Percentiles rank a stretch among this genome's conserved stretches.
Conservation (phyloP, 441 rosid species). For the Croton laevigatus region DNA sequence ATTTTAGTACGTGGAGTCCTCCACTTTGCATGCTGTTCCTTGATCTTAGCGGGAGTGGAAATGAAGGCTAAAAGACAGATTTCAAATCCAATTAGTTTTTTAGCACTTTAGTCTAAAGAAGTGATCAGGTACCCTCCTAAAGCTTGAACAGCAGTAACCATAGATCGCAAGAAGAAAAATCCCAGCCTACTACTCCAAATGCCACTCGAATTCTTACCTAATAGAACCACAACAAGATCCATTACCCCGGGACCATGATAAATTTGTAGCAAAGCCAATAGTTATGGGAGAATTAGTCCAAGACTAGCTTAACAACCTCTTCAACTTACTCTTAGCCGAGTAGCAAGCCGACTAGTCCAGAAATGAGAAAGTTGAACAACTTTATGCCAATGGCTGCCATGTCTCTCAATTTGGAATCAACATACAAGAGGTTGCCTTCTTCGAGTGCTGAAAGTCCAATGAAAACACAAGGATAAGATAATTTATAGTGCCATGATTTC, state of each 20-base stretch:
- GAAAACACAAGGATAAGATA: background rate
- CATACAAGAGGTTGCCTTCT: background rate
- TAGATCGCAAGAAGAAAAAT: too few species aligned
- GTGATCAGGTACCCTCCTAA: too few species aligned
- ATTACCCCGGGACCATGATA: background rate
- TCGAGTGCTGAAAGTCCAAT: background rate
- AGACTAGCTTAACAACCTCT: background rate
- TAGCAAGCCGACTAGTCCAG: background rate
- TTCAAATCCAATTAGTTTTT: too few species aligned
- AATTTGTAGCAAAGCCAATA: background rate
- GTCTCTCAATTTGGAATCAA: background rate
- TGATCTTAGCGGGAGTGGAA: too few species aligned
- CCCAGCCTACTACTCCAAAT: too few species aligned
- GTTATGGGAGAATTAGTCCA: background rate
- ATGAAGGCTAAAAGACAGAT: too few species aligned
- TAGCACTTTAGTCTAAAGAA: too few species aligned
- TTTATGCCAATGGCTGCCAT: background rate
- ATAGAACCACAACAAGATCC: too few species aligned
- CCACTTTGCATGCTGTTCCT: too few species aligned
- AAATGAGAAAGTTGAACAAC: background rate
- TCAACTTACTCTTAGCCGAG: background rate
- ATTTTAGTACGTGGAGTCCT: too few species aligned
- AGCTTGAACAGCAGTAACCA: too few species aligned
- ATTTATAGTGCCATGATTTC: background rate
- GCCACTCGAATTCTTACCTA: too few species aligned